Percentiles rank a stretch among this genome's conserved stretches.
Evolutionary conservation across 495 filamentous ascomycete genomes (phyloP).

Genomic region (Trypethelium eluteriae): DNA sequence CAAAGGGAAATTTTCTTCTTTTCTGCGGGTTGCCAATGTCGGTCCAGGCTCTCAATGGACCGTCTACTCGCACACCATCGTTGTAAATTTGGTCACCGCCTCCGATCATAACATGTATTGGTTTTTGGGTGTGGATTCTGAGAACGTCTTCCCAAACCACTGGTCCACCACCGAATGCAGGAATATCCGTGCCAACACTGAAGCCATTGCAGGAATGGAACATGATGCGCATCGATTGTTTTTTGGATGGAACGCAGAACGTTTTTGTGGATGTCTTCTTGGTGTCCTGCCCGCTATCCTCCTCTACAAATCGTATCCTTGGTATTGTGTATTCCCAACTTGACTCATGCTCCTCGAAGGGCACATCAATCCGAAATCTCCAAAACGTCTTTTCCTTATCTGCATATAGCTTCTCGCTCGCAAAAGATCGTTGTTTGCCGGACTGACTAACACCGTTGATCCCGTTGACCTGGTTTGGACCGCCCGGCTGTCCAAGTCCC

Average conservation of each 20-base stretch:
- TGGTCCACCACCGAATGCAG: constrained; percentile 65
- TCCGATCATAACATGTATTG: constrained; percentile 93
- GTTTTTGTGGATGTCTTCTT: constrained; percentile 24
- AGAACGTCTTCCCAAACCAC: constrained; percentile 88
- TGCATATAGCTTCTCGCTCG: constrained; percentile 67
- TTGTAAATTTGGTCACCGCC: constrained; percentile 96
- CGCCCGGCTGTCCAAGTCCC: constrained; percentile 37
- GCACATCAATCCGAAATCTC: constrained; percentile 60
- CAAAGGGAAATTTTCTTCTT: constrained; percentile 66
- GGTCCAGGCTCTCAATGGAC: constrained; percentile 74
- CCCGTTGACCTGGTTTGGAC: constrained; percentile 17
- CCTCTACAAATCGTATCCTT: constrained; percentile 40
- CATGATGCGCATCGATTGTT: constrained; percentile 88
- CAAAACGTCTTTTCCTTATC: constrained; percentile 73
- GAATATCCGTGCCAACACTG: constrained; percentile 82
- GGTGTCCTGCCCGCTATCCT: constrained; percentile 33
- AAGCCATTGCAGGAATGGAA: constrained; percentile 97
- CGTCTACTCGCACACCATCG: constrained; percentile 75
- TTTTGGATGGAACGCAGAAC: constrained; percentile 69
- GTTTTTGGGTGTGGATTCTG: constrained; percentile 56
- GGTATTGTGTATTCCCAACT: constrained; percentile 55
- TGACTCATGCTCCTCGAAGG: constrained; percentile 48
- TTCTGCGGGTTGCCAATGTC: constrained; percentile 74
- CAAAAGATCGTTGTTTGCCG: constrained; percentile 27
- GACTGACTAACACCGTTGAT: constrained; percentile 15